Percentiles rank a stretch among this genome's conserved stretches.
Evolutionary conservation across 2,329 filamentous ascomycete genomes (phyloP).

Genomic region (Trematosphaeria pertusa): DNA sequence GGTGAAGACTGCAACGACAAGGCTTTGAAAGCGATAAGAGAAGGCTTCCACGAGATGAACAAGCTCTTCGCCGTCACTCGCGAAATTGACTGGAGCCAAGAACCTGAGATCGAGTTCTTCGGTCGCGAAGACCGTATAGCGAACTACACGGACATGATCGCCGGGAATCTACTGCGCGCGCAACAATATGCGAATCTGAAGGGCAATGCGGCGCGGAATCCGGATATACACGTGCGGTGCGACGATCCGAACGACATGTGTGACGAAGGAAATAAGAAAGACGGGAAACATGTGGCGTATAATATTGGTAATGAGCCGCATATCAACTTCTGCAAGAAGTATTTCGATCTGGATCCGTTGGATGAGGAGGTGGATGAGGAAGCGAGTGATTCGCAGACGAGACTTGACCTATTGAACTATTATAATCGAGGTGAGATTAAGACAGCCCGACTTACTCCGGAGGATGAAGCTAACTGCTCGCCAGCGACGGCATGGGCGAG

Average conservation of each 20-base stretch:
- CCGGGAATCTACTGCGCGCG: slow-evolving; percentile 35
- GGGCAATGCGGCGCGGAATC: slow-evolving; percentile 29
- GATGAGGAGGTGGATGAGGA: slow-evolving; percentile 32
- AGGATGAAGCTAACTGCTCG: background rate
- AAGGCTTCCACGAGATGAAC: slow-evolving; percentile 44
- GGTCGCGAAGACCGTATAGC: slow-evolving; percentile 25
- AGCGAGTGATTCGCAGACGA: slow-evolving; percentile 29
- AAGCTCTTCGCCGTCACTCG: slow-evolving; percentile 33
- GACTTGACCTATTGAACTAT: slow-evolving; percentile 34
- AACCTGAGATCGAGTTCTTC: slow-evolving; percentile 39
- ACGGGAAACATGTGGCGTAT: slow-evolving; percentile 40
- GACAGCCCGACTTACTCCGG: background rate
- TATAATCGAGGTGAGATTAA: slow-evolving; percentile 36
- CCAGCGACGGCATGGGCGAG: slow-evolving; percentile 42
- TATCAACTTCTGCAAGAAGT: slow-evolving; percentile 41
- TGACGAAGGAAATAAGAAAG: slow-evolving; percentile 31
- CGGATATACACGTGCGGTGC: slow-evolving; percentile 43
- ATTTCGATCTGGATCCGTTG: slow-evolving; percentile 36
- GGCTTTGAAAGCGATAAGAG: slow-evolving; percentile 33
- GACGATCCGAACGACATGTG: slow-evolving; percentile 42
- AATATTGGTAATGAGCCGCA: slow-evolving; percentile 46
- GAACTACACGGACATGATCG: slow-evolving; percentile 40
- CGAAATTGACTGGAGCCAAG: slow-evolving; percentile 28
- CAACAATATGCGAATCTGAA: slow-evolving; percentile 36
- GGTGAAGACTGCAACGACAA: slow-evolving; percentile 38